These are phyloP conservation scores for Colletotrichum abscissum DNA, from an alignment of 2,329 filamentous ascomycete species.

Conservation along the genomic window DNA sequence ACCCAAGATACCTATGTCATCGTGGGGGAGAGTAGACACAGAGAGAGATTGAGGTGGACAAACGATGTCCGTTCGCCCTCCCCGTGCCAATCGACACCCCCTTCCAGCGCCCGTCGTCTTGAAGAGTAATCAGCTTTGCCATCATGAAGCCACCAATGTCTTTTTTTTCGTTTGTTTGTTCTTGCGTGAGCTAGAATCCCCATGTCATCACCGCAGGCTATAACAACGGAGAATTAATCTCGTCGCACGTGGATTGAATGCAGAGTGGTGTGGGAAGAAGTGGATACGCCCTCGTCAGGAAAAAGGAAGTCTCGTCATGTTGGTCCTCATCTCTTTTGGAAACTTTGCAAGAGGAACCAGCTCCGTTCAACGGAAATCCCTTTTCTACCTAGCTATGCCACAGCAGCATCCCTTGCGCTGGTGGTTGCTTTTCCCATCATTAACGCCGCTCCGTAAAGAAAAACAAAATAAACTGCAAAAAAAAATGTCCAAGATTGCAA, in stretches of 20 bases:
- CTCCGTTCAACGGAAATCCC: slow-evolving; percentile 9
- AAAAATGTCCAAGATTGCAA: slow-evolving; percentile 19
- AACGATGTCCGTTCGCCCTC: slow-evolving; percentile 11
- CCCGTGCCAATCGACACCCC: slow-evolving; percentile 29
- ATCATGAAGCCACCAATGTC: slow-evolving; percentile 5
- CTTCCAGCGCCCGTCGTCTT: not conserved
- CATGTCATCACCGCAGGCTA: not conserved
- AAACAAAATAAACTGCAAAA: not conserved
- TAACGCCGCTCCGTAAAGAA: slow-evolving; percentile 16
- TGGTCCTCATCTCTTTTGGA: not conserved
- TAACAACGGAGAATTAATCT: not conserved
- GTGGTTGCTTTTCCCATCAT: slow-evolving; percentile 28
- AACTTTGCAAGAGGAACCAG: not conserved
- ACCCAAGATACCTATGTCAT: slow-evolving; percentile 16
- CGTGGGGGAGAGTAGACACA: not conserved
- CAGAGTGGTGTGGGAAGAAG: not conserved
- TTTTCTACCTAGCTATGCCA: slow-evolving; percentile 8
- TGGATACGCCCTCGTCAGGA: slow-evolving; percentile 1
- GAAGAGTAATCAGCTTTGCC: not conserved
- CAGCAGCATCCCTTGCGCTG: slow-evolving; percentile 9
- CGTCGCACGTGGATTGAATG: not conserved
- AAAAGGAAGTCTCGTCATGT: slow-evolving; percentile 5
- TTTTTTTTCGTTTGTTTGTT: not conserved
- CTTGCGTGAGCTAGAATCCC: not conserved
- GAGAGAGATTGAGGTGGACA: not conserved